Evolutionary conservation across 345 rosid species (phyloP), one percentile per base, ranked within the genome.

Genomic region (Ceriops zippeliana): DNA sequence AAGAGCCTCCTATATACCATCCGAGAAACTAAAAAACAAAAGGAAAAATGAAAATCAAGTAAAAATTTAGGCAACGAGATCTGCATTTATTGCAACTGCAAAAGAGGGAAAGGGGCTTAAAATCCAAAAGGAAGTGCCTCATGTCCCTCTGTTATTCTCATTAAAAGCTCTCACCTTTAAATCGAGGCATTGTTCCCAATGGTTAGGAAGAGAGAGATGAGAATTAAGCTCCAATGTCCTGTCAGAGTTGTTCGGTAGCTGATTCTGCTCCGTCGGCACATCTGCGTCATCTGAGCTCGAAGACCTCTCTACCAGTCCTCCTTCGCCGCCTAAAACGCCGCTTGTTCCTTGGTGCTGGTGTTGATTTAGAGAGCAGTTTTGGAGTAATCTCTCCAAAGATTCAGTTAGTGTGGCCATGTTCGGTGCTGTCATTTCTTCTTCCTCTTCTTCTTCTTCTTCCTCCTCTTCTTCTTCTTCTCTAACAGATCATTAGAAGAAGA

Each of bases 111-210:
- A 75, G 60, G 69, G 76, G 78, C 83, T 62, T 20, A 19, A 32
- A 66, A 52, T 30, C 32, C 17, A 59, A 71, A 66, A 59, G 58
- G 37, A 42, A 19, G 5, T 10, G 13, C 24, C 59, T 4, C 16
- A 11, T 42, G 30, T 56, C 16, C 24, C 22, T 15, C 59, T 42
- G 49, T 13, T 11, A 19, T 13, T 42, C 59, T 56, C 28, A 56
- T 56, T 56, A 56, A 24, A 24, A 56, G 28, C 59, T 8, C 34
- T 10, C 61, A 89, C 98, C 96, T 86, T 83, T 57, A 91, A 84
- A 83, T 93, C 96, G 75, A 93, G 96, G 71, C 97, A 93, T 81
- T 89, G 95, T 73, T 93, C 95, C 95, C 96, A 84, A 32, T 87
- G 85, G 79, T 75, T 83, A 81, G 97, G 97, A 58, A 91, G 85